These are phyloP conservation scores for Aspergillaceae sp. DNA, from an alignment of 2,329 filamentous ascomycete species.

Conservation along the genomic window DNA sequence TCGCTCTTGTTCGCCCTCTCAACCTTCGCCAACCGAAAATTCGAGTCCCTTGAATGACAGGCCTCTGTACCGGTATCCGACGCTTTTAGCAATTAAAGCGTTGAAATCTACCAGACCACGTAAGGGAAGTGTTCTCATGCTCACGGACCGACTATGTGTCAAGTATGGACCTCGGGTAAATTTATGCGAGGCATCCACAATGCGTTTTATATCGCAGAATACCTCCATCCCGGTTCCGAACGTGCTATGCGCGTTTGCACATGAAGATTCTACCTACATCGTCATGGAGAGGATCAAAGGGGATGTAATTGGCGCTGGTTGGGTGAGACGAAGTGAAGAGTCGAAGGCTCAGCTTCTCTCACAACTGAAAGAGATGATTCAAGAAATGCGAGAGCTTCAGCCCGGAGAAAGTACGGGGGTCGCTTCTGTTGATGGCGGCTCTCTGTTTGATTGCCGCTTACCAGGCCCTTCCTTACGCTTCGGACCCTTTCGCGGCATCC, in stretches of 20 bases:
- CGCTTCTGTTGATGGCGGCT: slow-evolving; percentile 24
- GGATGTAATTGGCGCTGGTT: slow-evolving; percentile 24
- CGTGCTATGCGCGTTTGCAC: slow-evolving; percentile 29
- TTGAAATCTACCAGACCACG: slow-evolving; percentile 14
- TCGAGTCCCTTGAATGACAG: slow-evolving; percentile 8
- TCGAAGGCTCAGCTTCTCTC: slow-evolving; percentile 28
- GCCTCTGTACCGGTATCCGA: slow-evolving; percentile 9
- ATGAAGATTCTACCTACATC: slow-evolving; percentile 25
- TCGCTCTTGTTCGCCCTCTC: neutral
- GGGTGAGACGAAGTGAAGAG: slow-evolving; percentile 22
- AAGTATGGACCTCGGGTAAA: slow-evolving; percentile 22
- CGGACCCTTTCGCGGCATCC: slow-evolving; percentile 23
- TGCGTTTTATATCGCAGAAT: slow-evolving; percentile 28
- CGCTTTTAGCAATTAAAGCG: slow-evolving; percentile 14
- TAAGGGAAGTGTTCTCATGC: slow-evolving; percentile 20
- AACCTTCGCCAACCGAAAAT: neutral
- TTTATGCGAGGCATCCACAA: slow-evolving; percentile 26
- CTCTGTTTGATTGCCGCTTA: slow-evolving; percentile 25
- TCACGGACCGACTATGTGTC: slow-evolving; percentile 22
- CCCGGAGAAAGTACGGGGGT: slow-evolving; percentile 17
- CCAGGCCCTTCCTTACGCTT: slow-evolving; percentile 15
- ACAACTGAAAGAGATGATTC: slow-evolving; percentile 21
- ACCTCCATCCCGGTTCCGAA: slow-evolving; percentile 34
- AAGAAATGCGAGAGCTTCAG: slow-evolving; percentile 22
- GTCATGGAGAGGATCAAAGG: slow-evolving; percentile 35